Conservation (phyloP, 352 stramenopile species). For the Elongisporangium prolatum region DNA sequence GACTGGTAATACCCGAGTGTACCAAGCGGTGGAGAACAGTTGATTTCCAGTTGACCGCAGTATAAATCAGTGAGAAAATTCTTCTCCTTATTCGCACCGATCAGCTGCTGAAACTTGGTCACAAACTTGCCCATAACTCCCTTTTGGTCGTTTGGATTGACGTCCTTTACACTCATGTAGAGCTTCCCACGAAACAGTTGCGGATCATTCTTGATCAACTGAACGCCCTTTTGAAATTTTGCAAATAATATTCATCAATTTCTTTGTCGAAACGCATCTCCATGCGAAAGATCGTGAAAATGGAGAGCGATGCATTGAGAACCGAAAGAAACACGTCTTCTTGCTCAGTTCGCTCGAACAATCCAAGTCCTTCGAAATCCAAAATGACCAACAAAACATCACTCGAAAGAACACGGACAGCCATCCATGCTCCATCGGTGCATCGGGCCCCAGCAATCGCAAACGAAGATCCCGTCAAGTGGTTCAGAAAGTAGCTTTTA, state of each 20-base stretch:
- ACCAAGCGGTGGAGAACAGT: constrained; percentile 60
- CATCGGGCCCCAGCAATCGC: constrained; percentile 36
- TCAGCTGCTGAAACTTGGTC: constrained; percentile 32
- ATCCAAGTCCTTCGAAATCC: constrained; percentile 72
- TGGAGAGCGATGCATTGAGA: constrained; percentile 59
- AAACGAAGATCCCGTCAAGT: constrained; percentile 61
- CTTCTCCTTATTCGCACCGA: constrained; percentile 35
- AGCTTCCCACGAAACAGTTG: constrained; percentile 48
- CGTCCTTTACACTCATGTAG: constrained; percentile 64
- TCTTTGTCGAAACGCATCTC: constrained; percentile 76
- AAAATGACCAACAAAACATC: constrained; percentile 54
- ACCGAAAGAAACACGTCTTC: constrained; percentile 73
- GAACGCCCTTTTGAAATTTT: constrained; percentile 56
- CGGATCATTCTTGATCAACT: constrained; percentile 51
- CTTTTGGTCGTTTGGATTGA: constrained; percentile 56
- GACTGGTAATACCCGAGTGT: constrained; percentile 61
- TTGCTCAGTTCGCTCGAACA: constrained; percentile 66
- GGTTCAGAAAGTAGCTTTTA: constrained; percentile 76
- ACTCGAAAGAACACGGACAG: constrained; percentile 13
- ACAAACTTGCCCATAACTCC: constrained; percentile 44
- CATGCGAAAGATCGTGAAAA: constrained; percentile 70
- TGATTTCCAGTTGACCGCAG: constrained; percentile 44
- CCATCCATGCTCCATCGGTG: constrained; percentile 40
- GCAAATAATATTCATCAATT: constrained; percentile 59
- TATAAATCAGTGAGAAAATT: constrained; percentile 75